Percentiles rank a stretch among this genome's conserved stretches.
These are phyloP conservation scores for Pogostemon cablin DNA, from an alignment of 257 asterid genomes.

Conservation along the genomic window DNA sequence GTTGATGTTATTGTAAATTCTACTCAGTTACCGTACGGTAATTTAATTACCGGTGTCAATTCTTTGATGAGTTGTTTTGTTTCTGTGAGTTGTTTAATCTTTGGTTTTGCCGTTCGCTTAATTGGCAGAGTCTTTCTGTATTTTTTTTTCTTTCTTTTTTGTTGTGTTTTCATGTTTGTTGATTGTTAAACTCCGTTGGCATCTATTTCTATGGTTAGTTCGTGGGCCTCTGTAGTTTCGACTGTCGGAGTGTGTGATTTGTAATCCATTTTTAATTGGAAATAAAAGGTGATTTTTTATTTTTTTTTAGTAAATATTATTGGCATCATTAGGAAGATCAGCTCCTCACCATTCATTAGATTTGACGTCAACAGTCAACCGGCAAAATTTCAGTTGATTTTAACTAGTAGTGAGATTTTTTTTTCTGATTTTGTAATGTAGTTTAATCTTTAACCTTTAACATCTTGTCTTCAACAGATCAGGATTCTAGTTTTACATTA, in stretches of 20 bases:
- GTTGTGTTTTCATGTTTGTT: neutral
- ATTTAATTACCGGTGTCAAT: neutral
- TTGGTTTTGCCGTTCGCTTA: neutral
- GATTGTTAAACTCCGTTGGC: neutral
- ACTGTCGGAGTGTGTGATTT: neutral
- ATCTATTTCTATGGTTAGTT: neutral
- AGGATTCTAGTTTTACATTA: neutral
- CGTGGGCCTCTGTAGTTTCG: neutral
- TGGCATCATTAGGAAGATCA: neutral
- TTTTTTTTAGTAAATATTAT: neutral
- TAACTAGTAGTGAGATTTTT: neutral
- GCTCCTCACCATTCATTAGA: neutral
- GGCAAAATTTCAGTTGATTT: slow-evolving; percentile 16
- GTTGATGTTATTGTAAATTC: neutral
- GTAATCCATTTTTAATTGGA: neutral
- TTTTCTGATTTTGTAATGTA: neutral
- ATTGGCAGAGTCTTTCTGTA: slow-evolving; percentile 2
- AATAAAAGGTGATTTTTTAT: neutral
- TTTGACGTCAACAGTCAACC: neutral
- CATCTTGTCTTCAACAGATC: neutral
- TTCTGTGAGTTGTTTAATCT: neutral
- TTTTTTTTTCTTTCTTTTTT: neutral
- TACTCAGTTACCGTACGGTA: neutral
- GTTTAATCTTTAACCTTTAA: neutral
- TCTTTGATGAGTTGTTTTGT: slow-evolving; percentile 13